Conservation (phyloP, 176 grass and related monocot genomes). For the Stipa capillata region DNA sequence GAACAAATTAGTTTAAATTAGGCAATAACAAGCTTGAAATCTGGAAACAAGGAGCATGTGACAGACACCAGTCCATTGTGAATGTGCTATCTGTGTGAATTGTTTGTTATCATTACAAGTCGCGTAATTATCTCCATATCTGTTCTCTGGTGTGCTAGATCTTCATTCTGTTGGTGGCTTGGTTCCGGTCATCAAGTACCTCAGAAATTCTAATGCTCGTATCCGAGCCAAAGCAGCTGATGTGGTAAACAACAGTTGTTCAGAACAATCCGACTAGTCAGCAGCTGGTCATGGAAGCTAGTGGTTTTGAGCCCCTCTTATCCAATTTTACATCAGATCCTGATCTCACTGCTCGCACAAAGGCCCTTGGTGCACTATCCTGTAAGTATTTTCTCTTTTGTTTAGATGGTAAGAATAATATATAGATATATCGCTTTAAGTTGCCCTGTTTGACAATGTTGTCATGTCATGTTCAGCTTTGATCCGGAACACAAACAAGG, state of each 20-base stretch:
- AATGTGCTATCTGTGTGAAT: neutral
- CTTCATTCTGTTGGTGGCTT: conserved; percentile 87
- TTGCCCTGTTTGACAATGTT: conserved; percentile 9
- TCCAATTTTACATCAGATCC: conserved; percentile 83
- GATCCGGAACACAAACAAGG: conserved; percentile 75
- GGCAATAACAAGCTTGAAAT: neutral
- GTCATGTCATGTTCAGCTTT: conserved; percentile 52
- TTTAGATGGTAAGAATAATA: neutral
- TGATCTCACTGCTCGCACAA: conserved; percentile 74
- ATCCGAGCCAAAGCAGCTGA: conserved; percentile 91
- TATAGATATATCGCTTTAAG: neutral
- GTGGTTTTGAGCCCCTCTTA: conserved; percentile 82
- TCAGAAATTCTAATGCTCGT: conserved; percentile 65
- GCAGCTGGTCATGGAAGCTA: conserved; percentile 89
- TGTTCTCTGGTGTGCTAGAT: conserved; percentile 29
- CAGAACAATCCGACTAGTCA: conserved; percentile 94
- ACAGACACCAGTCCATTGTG: neutral
- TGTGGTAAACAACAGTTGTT: conserved; percentile 84
- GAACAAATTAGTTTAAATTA: neutral
- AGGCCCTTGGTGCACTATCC: conserved; percentile 86
- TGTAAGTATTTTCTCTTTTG: conserved; percentile 38
- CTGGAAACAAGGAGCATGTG: neutral
- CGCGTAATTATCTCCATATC: neutral
- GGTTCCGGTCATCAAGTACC: conserved; percentile 71
- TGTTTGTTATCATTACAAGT: neutral